Percentiles rank a stretch among this genome's conserved stretches.
Evolutionary conservation across 1,284 basidiomycete genomes (phyloP).

Genomic region (Ganoderma meredithae): DNA sequence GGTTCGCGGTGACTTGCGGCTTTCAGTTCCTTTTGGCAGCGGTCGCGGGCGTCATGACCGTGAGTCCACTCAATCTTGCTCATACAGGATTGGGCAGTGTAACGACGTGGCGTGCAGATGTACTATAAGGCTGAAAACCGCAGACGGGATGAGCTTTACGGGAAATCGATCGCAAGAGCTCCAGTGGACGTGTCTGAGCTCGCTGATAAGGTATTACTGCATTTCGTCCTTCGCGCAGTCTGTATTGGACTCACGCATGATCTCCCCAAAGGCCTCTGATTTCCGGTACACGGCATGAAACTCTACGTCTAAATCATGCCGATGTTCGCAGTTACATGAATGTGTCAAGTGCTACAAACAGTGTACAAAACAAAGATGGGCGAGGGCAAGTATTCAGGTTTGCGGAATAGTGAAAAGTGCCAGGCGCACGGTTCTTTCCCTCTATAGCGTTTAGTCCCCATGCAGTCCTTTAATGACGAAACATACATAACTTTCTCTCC

Average conservation of each 20-base stretch:
- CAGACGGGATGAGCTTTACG: constrained; percentile 60
- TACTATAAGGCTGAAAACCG: constrained; percentile 65
- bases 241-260: background rate
- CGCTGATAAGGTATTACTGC: constrained; percentile 50
- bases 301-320: too few relatives aligned
- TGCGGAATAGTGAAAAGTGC: too few relatives aligned
- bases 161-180: constrained; percentile 54
- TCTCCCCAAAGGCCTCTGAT: constrained; percentile 1
- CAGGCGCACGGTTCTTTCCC: too few relatives aligned
- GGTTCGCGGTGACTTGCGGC: constrained; percentile 68
- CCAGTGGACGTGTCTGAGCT: constrained; percentile 70
- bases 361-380: too few relatives aligned
- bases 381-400: too few relatives aligned
- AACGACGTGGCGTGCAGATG: background rate
- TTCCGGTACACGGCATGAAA: constrained; percentile 16
- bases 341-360: too few relatives aligned
- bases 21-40: constrained; percentile 66
- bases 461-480: too few relatives aligned
- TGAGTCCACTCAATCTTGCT: constrained; percentile 47
- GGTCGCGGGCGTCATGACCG: constrained; percentile 59
- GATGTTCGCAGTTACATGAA: too few relatives aligned
- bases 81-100: background rate
- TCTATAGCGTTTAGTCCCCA: too few relatives aligned
- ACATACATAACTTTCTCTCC: too few relatives aligned
- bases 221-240: background rate